phyloP scores from a whole-genome alignment of 306 rosid species.

The Fagus crenata region DNA sequence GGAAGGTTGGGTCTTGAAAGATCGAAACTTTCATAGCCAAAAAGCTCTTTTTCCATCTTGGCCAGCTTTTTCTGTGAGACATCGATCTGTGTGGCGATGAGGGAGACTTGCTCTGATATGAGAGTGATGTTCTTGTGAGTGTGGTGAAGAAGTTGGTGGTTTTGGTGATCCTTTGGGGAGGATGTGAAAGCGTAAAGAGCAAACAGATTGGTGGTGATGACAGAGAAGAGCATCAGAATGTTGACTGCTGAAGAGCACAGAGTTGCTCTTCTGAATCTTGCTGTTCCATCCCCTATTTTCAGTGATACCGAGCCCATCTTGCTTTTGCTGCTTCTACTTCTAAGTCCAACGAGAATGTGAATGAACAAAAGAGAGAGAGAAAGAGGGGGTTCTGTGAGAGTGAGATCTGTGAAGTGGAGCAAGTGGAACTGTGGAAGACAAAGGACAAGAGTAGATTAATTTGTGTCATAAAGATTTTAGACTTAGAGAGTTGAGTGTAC shows the following conservation, averaged over 20 bases:
- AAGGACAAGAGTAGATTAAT: not conserved
- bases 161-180: constrained; percentile 51
- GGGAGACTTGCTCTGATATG: constrained; percentile 79
- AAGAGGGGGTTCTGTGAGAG: not conserved
- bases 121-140: constrained; percentile 70
- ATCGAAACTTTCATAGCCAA: constrained; percentile 75
- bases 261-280: constrained; percentile 64
- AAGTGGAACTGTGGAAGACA: not conserved
- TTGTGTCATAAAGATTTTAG: not conserved
- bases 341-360: not conserved
- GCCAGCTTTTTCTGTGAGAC: constrained; percentile 71
- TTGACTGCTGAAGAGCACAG: constrained; percentile 77
- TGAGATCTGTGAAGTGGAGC: constrained; percentile 26
- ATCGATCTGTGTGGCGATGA: constrained; percentile 77
- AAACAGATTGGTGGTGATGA: constrained; percentile 83
- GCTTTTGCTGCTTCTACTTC: constrained; percentile 2
- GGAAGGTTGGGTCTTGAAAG: constrained; percentile 74
- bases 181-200: constrained; percentile 85
- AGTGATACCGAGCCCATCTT: constrained; percentile 93
- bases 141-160: constrained; percentile 36
- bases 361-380: not conserved
- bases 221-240: constrained; percentile 79
- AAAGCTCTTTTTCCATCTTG: constrained; percentile 82
- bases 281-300: constrained; percentile 87
- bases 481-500: not conserved